Conservation (phyloP, 2,329 filamentous ascomycete genomes). For the Davidsoniella australis region DNA sequence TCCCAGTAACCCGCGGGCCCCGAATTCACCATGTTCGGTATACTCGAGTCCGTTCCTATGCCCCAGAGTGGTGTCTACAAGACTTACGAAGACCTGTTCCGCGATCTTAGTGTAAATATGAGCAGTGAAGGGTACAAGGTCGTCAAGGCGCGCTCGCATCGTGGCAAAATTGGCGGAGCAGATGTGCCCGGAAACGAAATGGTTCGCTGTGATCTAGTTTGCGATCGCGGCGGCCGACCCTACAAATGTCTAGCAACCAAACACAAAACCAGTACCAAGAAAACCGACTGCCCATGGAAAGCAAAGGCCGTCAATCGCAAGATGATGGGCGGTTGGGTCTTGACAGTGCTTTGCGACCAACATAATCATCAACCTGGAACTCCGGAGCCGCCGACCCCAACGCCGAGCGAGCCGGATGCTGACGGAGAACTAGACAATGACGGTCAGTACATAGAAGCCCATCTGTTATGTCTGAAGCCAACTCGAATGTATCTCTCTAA, state of each 20-base stretch:
- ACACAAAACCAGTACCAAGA: slow-evolving; percentile 29
- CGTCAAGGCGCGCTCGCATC: slow-evolving; percentile 28
- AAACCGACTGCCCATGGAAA: slow-evolving; percentile 29
- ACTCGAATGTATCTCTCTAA: too few relatives aligned
- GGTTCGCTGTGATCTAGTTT: slow-evolving; percentile 28
- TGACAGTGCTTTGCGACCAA: slow-evolving; percentile 27
- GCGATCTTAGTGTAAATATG: slow-evolving; percentile 24
- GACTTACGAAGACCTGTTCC: slow-evolving; percentile 27
- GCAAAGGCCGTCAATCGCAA: slow-evolving; percentile 29
- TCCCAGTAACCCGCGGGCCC: background rate
- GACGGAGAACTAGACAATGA: slow-evolving; percentile 17
- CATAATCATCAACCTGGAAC: slow-evolving; percentile 29
- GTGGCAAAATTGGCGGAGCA: slow-evolving; percentile 24
- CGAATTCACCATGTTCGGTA: slow-evolving; percentile 25
- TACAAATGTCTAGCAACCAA: slow-evolving; percentile 28
- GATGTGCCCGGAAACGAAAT: slow-evolving; percentile 27
- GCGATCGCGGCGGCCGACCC: slow-evolving; percentile 26
- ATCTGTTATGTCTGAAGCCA: background rate
- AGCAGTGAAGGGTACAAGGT: slow-evolving; percentile 29
- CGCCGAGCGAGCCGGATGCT: slow-evolving; percentile 21
- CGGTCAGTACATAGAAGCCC: slow-evolving; percentile 4
- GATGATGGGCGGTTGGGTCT: slow-evolving; percentile 26
- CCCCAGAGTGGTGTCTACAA: slow-evolving; percentile 22
- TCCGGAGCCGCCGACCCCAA: slow-evolving; percentile 25
- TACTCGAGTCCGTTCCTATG: slow-evolving; percentile 24